Evolutionary conservation across 441 rosid species (phyloP).

Genomic region (Corymbia calophylla): DNA sequence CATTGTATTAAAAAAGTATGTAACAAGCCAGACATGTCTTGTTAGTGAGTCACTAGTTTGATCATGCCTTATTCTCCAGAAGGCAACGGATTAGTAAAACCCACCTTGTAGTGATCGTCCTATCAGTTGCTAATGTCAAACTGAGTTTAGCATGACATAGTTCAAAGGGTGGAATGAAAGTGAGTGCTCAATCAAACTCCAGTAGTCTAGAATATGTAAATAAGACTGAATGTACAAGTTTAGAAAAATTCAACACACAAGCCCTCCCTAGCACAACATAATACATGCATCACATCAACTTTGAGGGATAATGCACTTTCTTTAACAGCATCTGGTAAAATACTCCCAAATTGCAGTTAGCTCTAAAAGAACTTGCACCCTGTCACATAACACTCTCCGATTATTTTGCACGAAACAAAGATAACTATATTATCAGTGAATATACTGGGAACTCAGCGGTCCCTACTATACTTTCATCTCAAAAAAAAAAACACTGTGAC

Average conservation of each 20-base stretch:
- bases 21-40: neutral
- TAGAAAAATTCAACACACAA: neutral
- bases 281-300: neutral
- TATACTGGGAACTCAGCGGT: neutral
- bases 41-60: neutral
- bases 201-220: neutral
- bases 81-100: neutral
- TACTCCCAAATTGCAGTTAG: neutral
- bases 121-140: neutral
- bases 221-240: neutral
- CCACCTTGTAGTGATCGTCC: neutral
- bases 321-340: neutral
- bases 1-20: neutral
- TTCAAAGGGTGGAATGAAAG: neutral
- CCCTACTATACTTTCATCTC: neutral
- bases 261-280: neutral
- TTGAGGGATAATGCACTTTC: neutral
- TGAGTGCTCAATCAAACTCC: neutral
- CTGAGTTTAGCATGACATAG: neutral
- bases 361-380: neutral
- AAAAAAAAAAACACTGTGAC: neutral
- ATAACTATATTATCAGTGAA: neutral
- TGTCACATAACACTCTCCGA: neutral
- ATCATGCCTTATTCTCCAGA: neutral
- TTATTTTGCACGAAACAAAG: neutral